Evolutionary conservation across 495 filamentous ascomycete genomes (phyloP), one percentile per base, ranked within the genome.

Genomic region (Penicillium cosmopolitanum): DNA sequence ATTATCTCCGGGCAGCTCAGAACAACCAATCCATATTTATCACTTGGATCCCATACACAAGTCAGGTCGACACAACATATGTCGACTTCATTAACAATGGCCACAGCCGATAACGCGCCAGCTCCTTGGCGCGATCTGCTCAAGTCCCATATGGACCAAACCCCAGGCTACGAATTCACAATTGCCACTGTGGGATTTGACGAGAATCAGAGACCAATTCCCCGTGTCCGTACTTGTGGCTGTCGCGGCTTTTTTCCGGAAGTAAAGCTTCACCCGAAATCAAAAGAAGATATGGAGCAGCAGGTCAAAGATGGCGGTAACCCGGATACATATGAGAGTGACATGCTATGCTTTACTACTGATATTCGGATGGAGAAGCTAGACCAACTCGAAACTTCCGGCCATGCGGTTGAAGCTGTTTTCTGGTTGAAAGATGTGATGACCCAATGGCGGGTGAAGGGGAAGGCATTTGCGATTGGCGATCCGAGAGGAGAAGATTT

Each of bases 301-400:
- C 82, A 84, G 52, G 63, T 84, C 7, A 60, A 61, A 23, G 61
- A 76, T 61, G 66, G 76, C 60, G 42, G 62, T 21, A 97, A 98
- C 70, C 85, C 88, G 9, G 58, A 64, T 10, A 64, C 86, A 0
- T 96, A 80, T 68, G 86, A 89, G 51, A 90, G 84, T 53, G 92
- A 98, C 62, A 73, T 91, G 57, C 79, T 87, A 4, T 86, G 89
- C 2, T 88, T 98, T 59, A 97, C 94, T 0, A 96, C 93, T 0
- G 95, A 98, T 70, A 81, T 83, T 10, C 82, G 95, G 11, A 96
- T 92, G 91, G 81, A 87, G 34, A 98, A 98, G 77, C 77, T 87
- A 2, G 72, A 72, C 3, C 87, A 97, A 69, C 63, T 97, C 0
- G 57, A 63, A 13, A 53, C 38, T 9, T 71, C 70, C 6, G 90